Conservation (phyloP, 768 basidiomycete species). For the Fistulinella prunicolor region DNA sequence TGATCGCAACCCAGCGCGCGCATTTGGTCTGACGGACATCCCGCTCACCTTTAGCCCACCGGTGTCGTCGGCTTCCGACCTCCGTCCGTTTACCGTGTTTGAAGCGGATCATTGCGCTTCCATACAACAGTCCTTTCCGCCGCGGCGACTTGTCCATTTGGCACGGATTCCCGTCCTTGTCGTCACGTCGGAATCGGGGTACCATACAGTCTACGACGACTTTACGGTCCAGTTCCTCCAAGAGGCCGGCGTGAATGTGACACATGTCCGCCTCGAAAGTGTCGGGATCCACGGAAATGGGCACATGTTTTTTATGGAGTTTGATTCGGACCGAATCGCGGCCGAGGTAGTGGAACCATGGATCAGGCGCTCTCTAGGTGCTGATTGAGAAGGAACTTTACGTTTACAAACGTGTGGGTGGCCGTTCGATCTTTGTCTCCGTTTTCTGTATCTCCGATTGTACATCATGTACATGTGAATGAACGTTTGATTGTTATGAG, state of each 20-base stretch:
- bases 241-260: conserved; percentile 44
- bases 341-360: conserved; percentile 40
- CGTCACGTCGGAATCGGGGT: conserved; percentile 49
- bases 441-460: too few species aligned
- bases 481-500: too few species aligned
- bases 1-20: conserved; percentile 36
- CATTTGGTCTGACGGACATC: conserved; percentile 48
- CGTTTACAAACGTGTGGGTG: too few species aligned
- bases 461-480: too few species aligned
- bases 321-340: conserved; percentile 43
- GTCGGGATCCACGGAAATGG: conserved; percentile 51
- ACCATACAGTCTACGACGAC: conserved; percentile 47
- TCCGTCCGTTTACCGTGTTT: conserved; percentile 29
- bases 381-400: not conserved
- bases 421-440: not conserved
- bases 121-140: conserved; percentile 42
- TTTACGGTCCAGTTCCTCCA: conserved; percentile 43
- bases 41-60: conserved; percentile 45
- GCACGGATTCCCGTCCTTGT: conserved; percentile 43
- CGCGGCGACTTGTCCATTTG: conserved; percentile 42
- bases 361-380: conserved; percentile 27
- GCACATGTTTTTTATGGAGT: conserved; percentile 58
- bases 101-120: conserved; percentile 35
- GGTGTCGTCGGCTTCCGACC: conserved; percentile 36
- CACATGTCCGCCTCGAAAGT: conserved; percentile 39